Conservation (phyloP, 2,329 filamentous ascomycete species). For the Aureobasidium sp. region DNA sequence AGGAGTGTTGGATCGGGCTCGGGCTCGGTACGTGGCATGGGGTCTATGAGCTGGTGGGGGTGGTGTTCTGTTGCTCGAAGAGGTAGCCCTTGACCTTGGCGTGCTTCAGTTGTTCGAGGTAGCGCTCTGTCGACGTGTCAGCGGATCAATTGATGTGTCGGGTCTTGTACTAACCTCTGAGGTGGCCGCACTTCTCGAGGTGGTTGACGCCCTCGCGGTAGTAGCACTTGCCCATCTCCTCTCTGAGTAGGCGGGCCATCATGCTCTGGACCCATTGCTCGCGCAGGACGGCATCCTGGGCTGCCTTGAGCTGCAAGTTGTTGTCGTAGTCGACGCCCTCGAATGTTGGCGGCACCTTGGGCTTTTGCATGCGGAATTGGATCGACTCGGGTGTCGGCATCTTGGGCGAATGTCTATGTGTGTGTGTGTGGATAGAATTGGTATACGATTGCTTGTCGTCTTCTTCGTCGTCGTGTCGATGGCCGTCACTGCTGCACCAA, state of each 20-base stretch:
- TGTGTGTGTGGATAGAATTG: neutral
- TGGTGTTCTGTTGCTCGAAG: conserved; percentile 71
- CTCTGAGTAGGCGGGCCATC: conserved; percentile 75
- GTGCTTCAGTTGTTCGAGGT: conserved; percentile 67
- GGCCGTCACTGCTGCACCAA: neutral
- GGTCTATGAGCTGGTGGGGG: conserved; percentile 42
- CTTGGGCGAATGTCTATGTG: conserved; percentile 13
- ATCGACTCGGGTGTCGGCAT: conserved; percentile 82
- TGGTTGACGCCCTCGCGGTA: conserved; percentile 77
- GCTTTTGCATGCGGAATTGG: conserved; percentile 76
- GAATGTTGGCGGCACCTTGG: conserved; percentile 71
- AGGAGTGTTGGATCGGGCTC: neutral
- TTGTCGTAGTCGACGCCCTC: conserved; percentile 83
- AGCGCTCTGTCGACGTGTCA: conserved; percentile 52
- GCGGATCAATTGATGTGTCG: neutral
- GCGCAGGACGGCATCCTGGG: conserved; percentile 71
- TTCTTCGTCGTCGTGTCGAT: neutral
- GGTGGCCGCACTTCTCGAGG: conserved; percentile 72
- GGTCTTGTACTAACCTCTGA: conserved; percentile 58
- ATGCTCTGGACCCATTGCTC: conserved; percentile 87
- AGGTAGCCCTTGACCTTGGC: conserved; percentile 71
- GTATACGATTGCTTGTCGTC: neutral
- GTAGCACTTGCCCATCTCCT: conserved; percentile 83
- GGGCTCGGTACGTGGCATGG: neutral
- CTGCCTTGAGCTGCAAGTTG: conserved; percentile 69